Conservation (phyloP, 441 rosid species). For the Aleurites moluccanus region DNA sequence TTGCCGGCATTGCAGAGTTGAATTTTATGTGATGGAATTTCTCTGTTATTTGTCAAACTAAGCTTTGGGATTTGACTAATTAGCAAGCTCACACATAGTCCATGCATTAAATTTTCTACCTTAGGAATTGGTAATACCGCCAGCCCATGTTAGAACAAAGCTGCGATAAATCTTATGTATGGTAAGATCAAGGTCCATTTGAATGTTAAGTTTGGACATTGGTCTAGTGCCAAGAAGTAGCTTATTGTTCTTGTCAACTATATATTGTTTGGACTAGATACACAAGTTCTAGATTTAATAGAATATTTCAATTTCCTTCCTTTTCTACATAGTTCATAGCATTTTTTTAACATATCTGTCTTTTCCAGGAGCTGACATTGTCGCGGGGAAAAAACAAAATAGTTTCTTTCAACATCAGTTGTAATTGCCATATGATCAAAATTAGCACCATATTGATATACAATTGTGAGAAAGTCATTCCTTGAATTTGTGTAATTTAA, state of each 20-base stretch:
- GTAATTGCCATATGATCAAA: no score
- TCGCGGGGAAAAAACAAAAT: no score
- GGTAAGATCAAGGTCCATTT: not conserved
- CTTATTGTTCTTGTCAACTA: not conserved
- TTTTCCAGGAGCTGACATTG: no score
- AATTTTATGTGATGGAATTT: not conserved
- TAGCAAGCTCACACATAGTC: not conserved
- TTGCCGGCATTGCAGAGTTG: slow-evolving; percentile 2
- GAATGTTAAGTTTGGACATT: not conserved
- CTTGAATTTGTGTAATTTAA: no score
- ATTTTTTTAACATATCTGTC: no score
- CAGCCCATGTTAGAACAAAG: not conserved
- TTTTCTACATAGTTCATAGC: no score
- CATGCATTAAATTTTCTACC: not conserved
- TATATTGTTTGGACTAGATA: not conserved
- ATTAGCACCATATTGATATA: no score
- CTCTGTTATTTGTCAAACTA: not conserved
- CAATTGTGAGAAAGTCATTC: no score
- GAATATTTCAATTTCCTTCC: no score
- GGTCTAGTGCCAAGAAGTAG: not conserved
- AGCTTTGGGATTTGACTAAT: not conserved
- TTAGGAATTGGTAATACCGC: not conserved
- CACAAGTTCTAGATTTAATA: not conserved
- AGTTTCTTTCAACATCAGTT: no score
- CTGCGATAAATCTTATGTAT: not conserved